Conservation (phyloP, 768 basidiomycete genomes). For the Suillus subluteus region DNA sequence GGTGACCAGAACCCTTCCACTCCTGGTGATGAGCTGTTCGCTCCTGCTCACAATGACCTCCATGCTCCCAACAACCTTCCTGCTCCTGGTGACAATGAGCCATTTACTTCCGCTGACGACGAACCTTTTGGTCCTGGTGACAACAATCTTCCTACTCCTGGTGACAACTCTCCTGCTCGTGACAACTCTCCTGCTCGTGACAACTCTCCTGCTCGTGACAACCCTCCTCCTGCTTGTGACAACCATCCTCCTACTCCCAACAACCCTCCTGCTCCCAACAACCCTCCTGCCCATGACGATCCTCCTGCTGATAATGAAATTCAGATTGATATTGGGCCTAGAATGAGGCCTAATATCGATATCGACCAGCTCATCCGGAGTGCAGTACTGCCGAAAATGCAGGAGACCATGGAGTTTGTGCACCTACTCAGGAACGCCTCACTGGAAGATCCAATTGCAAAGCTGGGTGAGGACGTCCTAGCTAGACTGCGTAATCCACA, state of each 20-base stretch:
- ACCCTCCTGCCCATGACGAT: neutral
- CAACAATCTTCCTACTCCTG: no score
- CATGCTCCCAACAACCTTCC: no score
- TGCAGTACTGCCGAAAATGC: neutral
- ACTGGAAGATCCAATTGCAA: conserved; percentile 13
- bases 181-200: neutral
- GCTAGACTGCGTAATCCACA: conserved; percentile 32
- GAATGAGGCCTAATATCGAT: neutral
- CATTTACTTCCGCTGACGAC: no score
- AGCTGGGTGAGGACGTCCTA: conserved; percentile 22
- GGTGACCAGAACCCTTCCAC: no score
- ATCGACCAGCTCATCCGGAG: neutral
- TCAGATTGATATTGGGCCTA: neutral
- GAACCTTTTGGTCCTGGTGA: no score
- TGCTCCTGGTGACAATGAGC: no score
- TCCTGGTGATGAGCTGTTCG: no score
- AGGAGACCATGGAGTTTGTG: conserved; percentile 15
- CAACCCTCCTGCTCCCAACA: neutral
- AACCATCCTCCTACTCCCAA: neutral
- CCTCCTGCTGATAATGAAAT: neutral
- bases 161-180: no score
- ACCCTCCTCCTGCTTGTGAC: no score
- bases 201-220: neutral
- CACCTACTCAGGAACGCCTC: conserved; percentile 16
- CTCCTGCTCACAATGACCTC: no score